These are phyloP conservation scores for Fusarium torreyae DNA, from an alignment of 2,329 filamentous ascomycete species.

Conservation along the genomic window DNA sequence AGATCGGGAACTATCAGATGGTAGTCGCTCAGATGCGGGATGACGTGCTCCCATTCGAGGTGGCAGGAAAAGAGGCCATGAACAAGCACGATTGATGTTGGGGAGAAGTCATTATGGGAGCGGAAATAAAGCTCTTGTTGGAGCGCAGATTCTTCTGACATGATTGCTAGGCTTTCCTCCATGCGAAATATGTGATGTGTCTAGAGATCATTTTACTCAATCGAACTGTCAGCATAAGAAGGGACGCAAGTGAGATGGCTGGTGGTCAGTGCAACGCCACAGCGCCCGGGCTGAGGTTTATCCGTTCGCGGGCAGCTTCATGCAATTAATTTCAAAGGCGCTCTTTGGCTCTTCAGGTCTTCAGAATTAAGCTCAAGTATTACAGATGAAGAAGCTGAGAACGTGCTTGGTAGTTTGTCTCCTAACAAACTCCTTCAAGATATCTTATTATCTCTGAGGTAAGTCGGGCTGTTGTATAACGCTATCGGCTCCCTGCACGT, in stretches of 20 bases:
- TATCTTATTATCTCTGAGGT: too few species aligned
- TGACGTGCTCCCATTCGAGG: constrained; percentile 55
- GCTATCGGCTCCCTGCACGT: too few species aligned
- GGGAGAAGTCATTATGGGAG: constrained; percentile 45
- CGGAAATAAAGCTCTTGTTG: background rate
- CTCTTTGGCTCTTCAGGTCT: background rate
- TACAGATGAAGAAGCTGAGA: too few species aligned
- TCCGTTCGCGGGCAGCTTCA: background rate
- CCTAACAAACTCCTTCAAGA: background rate
- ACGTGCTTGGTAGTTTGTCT: too few species aligned
- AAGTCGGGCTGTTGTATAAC: too few species aligned
- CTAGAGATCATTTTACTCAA: background rate
- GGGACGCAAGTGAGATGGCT: background rate
- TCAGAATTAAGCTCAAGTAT: too few species aligned
- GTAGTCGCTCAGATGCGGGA: constrained; percentile 55
- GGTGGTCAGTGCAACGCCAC: background rate
- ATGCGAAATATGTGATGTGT: rapidly evolving
- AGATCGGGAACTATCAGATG: constrained; percentile 60
- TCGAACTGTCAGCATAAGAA: background rate
- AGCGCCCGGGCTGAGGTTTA: background rate
- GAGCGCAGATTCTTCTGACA: background rate
- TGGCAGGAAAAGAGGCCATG: constrained; percentile 54
- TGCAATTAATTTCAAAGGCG: background rate
- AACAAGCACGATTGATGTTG: constrained; percentile 52
- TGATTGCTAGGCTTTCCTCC: rapidly evolving